A percentile compares a stretch with the other conserved stretches of the same genome.
These are phyloP conservation scores for Pseudopithomyces maydicus DNA, from an alignment of 2,329 filamentous ascomycete genomes.

Conservation along the genomic window DNA sequence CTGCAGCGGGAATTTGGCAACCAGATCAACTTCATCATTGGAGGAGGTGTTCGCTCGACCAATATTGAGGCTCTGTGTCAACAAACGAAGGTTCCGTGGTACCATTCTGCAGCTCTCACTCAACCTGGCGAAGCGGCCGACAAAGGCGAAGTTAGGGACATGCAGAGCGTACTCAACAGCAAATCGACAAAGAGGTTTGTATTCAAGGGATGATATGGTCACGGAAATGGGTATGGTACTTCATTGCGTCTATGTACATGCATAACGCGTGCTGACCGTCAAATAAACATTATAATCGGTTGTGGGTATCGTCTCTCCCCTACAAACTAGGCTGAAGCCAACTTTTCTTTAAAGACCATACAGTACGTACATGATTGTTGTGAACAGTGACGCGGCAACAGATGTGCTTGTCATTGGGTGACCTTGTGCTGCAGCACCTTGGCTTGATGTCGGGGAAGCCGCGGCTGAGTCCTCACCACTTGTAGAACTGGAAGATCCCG, in stretches of 20 bases:
- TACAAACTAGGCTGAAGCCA: not conserved
- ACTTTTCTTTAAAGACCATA: constrained; percentile 15
- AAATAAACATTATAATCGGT: not conserved
- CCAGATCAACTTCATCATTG: constrained; percentile 54
- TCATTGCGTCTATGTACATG: constrained; percentile 2
- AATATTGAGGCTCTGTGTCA: constrained; percentile 48
- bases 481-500: not conserved
- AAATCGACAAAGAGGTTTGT: not conserved
- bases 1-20: constrained; percentile 35
- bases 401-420: constrained; percentile 21
- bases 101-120: constrained; percentile 54
- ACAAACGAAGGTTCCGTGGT: constrained; percentile 38
- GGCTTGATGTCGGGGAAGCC: constrained; percentile 22
- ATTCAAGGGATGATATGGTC: not conserved
- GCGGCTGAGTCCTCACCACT: constrained; percentile 1
- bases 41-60: constrained; percentile 55
- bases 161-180: constrained; percentile 13
- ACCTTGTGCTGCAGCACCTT: constrained; percentile 24
- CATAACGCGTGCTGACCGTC: not conserved
- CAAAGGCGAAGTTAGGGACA: constrained; percentile 28
- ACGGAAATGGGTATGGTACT: too few relatives aligned
- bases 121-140: constrained; percentile 38
- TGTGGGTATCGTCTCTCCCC: constrained; percentile 3
- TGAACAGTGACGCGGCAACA: constrained; percentile 30
- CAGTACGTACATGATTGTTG: constrained; percentile 30